Percentiles rank a stretch among this genome's conserved stretches.
These are phyloP conservation scores for Parastagonospora avenae DNA, from an alignment of 2,329 filamentous ascomycete species.

Conservation along the genomic window DNA sequence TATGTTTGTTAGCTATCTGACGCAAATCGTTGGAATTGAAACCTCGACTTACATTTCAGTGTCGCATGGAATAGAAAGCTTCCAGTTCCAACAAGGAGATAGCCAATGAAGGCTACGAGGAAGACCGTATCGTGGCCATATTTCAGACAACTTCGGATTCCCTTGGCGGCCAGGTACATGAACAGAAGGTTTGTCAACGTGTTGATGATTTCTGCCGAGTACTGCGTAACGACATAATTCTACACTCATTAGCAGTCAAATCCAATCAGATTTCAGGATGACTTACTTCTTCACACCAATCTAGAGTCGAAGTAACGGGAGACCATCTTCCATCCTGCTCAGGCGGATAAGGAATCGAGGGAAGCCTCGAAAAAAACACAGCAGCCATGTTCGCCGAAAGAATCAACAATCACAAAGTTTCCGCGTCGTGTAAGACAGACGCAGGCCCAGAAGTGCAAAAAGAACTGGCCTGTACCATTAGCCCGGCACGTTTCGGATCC, in stretches of 20 bases:
- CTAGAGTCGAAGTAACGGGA: slow-evolving; percentile 72
- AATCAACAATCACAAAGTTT: background rate
- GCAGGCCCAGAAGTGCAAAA: background rate
- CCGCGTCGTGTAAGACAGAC: background rate
- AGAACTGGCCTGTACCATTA: background rate
- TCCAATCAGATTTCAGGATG: background rate
- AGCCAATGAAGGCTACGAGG: slow-evolving; percentile 67
- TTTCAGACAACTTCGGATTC: slow-evolving; percentile 72
- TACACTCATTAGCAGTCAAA: slow-evolving; percentile 40
- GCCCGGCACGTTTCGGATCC: slow-evolving; percentile 1
- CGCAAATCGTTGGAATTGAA: background rate
- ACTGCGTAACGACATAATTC: slow-evolving; percentile 77
- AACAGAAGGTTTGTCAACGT: slow-evolving; percentile 84
- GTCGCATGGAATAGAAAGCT: slow-evolving; percentile 69
- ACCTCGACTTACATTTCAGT: slow-evolving; percentile 59
- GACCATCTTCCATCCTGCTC: slow-evolving; percentile 67
- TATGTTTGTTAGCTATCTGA: slow-evolving; percentile 63
- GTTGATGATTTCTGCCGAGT: slow-evolving; percentile 78
- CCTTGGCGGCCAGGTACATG: slow-evolving; percentile 75
- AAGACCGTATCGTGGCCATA: slow-evolving; percentile 79
- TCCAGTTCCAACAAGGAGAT: slow-evolving; percentile 64
- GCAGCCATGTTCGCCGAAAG: slow-evolving; percentile 1
- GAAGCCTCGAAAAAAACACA: slow-evolving; percentile 46
- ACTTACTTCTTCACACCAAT: slow-evolving; percentile 79
- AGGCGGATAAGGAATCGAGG: slow-evolving; percentile 56